Conservation (phyloP, 176 grass and related monocot genomes). For the Olyra latifolia region DNA sequence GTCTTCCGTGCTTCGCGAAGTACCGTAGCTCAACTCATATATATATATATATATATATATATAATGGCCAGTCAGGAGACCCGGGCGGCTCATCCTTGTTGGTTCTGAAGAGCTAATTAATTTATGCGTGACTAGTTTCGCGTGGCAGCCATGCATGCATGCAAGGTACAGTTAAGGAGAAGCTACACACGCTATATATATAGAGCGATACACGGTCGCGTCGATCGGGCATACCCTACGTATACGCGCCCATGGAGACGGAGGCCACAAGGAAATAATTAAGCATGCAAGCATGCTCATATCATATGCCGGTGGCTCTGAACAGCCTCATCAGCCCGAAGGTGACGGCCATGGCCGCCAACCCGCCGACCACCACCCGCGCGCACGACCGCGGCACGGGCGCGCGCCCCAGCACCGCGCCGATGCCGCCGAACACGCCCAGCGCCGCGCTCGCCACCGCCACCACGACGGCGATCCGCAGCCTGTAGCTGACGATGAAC, state of each 20-base stretch:
- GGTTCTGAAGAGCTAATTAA: too few species aligned
- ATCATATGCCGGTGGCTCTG: conserved; percentile 54
- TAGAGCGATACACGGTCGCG: too few species aligned
- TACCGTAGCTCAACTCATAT: too few species aligned
- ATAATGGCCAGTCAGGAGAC: too few species aligned
- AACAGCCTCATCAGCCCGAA: conserved; percentile 65
- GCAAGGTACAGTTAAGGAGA: too few species aligned
- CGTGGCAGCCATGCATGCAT: too few species aligned
- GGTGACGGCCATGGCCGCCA: conserved; percentile 57
- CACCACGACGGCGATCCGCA: conserved; percentile 47
- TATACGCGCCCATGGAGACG: background rate
- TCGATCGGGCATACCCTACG: too few species aligned
- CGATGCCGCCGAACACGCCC: conserved; percentile 50
- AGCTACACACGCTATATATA: too few species aligned
- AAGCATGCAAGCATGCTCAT: background rate
- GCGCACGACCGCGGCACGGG: conserved; percentile 35
- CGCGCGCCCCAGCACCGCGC: conserved; percentile 49
- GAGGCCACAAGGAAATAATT: background rate
- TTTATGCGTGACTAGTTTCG: too few species aligned
- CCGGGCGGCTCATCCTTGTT: too few species aligned
- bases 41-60: too few species aligned
- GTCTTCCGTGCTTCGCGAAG: too few species aligned
- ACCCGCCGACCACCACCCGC: conserved; percentile 43
- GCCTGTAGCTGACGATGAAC: conserved; percentile 47
- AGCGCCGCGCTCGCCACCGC: conserved; percentile 40